A percentile compares a stretch with the other conserved stretches of the same genome.
Conservation (phyloP, 2,329 filamentous ascomycete genomes). For the Huntiella bhutanensis region DNA sequence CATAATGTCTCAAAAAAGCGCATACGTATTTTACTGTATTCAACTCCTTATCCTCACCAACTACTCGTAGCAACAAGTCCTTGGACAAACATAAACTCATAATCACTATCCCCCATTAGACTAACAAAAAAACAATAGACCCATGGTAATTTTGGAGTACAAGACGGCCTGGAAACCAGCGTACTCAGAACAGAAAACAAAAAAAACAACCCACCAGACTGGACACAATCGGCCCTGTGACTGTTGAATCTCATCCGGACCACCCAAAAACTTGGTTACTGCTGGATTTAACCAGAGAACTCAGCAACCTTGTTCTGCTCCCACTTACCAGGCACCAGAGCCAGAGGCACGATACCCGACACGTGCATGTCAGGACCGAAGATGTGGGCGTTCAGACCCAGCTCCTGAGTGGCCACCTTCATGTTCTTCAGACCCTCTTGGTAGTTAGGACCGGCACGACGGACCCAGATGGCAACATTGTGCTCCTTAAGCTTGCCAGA, state of each 20-base stretch:
- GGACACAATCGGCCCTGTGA: too few relatives aligned
- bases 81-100: not conserved
- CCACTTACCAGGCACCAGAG: constrained; percentile 49
- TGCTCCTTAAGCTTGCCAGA: constrained; percentile 75
- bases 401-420: constrained; percentile 86
- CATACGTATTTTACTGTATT: not conserved
- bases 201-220: not conserved
- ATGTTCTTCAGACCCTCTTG: constrained; percentile 99
- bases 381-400: constrained; percentile 54
- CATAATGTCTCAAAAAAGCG: not conserved
- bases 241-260: too few relatives aligned
- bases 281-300: constrained; percentile 32
- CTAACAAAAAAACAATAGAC: constrained; percentile 3
- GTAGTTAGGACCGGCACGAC: constrained; percentile 81
- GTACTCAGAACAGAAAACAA: constrained; percentile 4
- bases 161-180: constrained; percentile 6
- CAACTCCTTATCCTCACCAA: not conserved
- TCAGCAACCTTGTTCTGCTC: constrained; percentile 42
- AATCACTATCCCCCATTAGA: not conserved
- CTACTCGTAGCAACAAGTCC: too few relatives aligned
- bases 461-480: constrained; percentile 96
- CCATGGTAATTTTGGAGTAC: constrained; percentile 8
- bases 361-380: constrained; percentile 80
- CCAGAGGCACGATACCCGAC: constrained; percentile 86
- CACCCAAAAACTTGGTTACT: too few relatives aligned